Evolutionary conservation across 352 stramenopile species (phyloP), one percentile per base, ranked within the genome.

Genomic region (Phytophthora pini): DNA sequence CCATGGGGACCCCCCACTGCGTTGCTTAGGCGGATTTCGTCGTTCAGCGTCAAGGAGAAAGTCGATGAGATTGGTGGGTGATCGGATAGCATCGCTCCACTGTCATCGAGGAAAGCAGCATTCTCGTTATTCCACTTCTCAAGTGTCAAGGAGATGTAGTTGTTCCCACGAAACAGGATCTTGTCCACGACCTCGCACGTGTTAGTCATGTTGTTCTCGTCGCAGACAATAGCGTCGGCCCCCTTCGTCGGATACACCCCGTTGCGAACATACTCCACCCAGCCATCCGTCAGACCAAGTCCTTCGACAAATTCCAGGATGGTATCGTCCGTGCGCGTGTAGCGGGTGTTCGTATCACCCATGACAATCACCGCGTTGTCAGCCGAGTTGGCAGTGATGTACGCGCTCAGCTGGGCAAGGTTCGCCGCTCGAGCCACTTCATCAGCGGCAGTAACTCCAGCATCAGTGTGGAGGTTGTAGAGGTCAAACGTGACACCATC

Each of bases 381-480:
- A 41, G 80, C 76, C 2, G 77, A 85, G 45, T 85, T 81, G 15
- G 70, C 61, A 9, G 47, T 39, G 32, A 80, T 75, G 45, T 76
- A 85, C 22, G 63, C 74, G 9, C 71, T 74, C 26, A 85, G 31
- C 53, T 85, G 77, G 12, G 76, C 67, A 12, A 85, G 45, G 39
- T 85, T 85, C 2, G 71, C 57, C 2, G 45, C 48, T 5, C 74
- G 68, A 13, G 77, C 74, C 3, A 56, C 63, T 40, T 79, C 57
- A 36, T 85, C 77, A 5, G 56, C 72, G 24, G 56, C 61, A 13
- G 58, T 79, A 11, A 59, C 70, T 4, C 68, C 77, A 1, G 77
- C 77, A 56, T 85, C 77, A 24, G 74, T 17, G 71, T 85, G 77
- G 34, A 85, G 50, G 54, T 85, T 85, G 72, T 85, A 85, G 22